Percentiles rank a stretch among this genome's conserved stretches.
Conservation (phyloP, 1,139 yeast species). For the Ashbya aceris region DNA sequence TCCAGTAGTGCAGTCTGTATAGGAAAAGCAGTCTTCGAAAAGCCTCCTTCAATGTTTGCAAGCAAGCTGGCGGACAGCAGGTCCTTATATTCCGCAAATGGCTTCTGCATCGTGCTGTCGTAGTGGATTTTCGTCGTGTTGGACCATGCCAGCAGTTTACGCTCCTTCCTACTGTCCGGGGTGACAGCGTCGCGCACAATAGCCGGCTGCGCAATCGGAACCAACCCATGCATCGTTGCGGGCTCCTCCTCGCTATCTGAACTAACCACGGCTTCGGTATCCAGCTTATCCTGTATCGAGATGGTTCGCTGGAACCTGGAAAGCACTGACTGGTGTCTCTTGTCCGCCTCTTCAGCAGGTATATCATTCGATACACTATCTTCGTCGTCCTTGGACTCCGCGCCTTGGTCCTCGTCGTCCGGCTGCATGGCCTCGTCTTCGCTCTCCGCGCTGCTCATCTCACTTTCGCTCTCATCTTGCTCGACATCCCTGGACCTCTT, state of each 20-base stretch:
- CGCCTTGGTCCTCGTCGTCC: slow-evolving; percentile 7
- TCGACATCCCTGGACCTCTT: slow-evolving; percentile 12
- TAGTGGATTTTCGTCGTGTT: slow-evolving; percentile 29
- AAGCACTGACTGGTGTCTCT: slow-evolving; percentile 33
- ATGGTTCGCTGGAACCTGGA: slow-evolving; percentile 35
- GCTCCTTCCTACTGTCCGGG: slow-evolving; percentile 28
- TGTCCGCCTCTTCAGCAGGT: slow-evolving; percentile 11
- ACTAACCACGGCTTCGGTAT: slow-evolving; percentile 10
- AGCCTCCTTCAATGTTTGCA: slow-evolving; percentile 19
- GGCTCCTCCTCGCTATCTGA: slow-evolving; percentile 18
- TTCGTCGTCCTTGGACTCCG: slow-evolving; percentile 9
- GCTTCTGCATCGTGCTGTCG: slow-evolving; percentile 20
- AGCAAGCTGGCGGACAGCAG: slow-evolving; percentile 18
- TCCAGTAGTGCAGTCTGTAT: slow-evolving; percentile 27
- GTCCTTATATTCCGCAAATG: slow-evolving; percentile 17
- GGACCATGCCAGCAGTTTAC: slow-evolving; percentile 26
- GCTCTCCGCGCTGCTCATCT: slow-evolving; percentile 3
- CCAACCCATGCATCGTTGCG: slow-evolving; percentile 43
- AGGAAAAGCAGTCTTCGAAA: slow-evolving; percentile 26
- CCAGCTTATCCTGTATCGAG: slow-evolving; percentile 28
- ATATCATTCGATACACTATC: slow-evolving; percentile 11
- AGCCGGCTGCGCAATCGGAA: slow-evolving; percentile 78
- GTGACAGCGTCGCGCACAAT: slow-evolving; percentile 28
- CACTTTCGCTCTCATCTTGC: slow-evolving; percentile 5
- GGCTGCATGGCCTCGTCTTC: slow-evolving; percentile 13